Conservation (phyloP, 441 rosid species). For the Gossypium laxum region DNA sequence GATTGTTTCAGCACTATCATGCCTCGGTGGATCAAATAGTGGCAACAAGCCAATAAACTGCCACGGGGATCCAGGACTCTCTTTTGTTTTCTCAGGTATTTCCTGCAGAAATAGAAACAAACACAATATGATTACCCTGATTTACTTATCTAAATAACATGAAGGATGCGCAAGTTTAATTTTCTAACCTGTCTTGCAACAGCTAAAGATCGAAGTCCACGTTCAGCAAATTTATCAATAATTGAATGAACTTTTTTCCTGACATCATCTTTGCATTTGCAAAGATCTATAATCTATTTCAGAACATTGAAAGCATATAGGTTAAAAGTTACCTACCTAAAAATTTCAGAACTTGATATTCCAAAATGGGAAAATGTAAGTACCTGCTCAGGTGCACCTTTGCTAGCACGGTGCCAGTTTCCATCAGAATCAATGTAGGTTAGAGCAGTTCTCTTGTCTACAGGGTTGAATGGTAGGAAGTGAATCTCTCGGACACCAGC, state of each 20-base stretch:
- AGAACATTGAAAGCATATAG: neutral
- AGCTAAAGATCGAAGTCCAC: conserved; percentile 75
- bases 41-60: conserved; percentile 64
- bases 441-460: conserved; percentile 79
- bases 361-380: neutral
- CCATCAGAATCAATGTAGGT: conserved; percentile 75
- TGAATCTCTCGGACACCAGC: conserved; percentile 65
- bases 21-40: conserved; percentile 87
- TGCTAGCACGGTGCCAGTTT: conserved; percentile 73
- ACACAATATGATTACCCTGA: neutral
- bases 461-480: conserved; percentile 77
- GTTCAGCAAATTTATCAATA: conserved; percentile 78
- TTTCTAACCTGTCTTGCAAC: conserved; percentile 70
- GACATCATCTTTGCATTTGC: conserved; percentile 64
- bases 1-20: conserved; percentile 86
- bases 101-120: conserved; percentile 33
- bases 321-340: neutral
- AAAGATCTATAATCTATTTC: conserved; percentile 47
- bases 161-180: conserved; percentile 1
- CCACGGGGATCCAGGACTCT: conserved; percentile 68
- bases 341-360: neutral
- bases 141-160: neutral
- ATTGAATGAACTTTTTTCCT: conserved; percentile 55
- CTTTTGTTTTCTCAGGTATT: conserved; percentile 68
- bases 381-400: conserved; percentile 93